Base-by-base conservation (phyloP, 371 early-diverging fungal genomes). In the Apophysomyces trapeziformis region DNA sequence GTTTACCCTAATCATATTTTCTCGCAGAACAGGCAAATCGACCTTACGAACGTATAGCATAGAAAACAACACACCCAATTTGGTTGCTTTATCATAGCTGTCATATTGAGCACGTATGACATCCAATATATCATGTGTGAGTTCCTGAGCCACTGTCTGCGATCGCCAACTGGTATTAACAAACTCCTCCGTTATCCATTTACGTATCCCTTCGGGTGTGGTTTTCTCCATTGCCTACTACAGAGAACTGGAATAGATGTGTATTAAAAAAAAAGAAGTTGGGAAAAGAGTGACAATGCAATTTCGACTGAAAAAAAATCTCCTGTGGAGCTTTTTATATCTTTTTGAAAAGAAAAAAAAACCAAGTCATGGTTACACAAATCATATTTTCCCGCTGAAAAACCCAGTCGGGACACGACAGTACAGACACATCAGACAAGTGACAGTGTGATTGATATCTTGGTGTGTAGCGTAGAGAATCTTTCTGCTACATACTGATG, bases 121-220 rank as follows among this genome's bases (percentile, higher is more conserved):
- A 7, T 63, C 60, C 47, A 79, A 64, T 7, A 72, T 62, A 16
- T 79, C 79, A 26, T 74, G 73, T 14, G 69, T 67, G 8, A 79
- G 47, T 37, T 72, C 71, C 64, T 70, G 73, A 7, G 76, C 76
- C 14, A 79, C 69, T 21, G 61, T 58, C 12, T 67, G 65, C 14
- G 72, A 70, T 60, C 71, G 68, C 79, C 79, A 79, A 7, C 69
- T 71, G 16, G 66, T 61, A n/a, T 61, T 35, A 14, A 47, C 63
- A 21, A 73, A 58, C 63, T 73, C 75, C 38, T 71, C 67, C 26
- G 44, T 46, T 9, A 78, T 67, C 73, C 75, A 75, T 6, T 63
- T 50, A 18, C 66, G 65, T 13, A 73, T 66, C n/a, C 70, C 72
- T 63, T 76, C 70, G 16, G 66, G 64, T 37, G 71, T 68, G 21